Base-by-base conservation (phyloP, 2,329 filamentous ascomycete genomes). In the Microsporum ferrugineum region DNA sequence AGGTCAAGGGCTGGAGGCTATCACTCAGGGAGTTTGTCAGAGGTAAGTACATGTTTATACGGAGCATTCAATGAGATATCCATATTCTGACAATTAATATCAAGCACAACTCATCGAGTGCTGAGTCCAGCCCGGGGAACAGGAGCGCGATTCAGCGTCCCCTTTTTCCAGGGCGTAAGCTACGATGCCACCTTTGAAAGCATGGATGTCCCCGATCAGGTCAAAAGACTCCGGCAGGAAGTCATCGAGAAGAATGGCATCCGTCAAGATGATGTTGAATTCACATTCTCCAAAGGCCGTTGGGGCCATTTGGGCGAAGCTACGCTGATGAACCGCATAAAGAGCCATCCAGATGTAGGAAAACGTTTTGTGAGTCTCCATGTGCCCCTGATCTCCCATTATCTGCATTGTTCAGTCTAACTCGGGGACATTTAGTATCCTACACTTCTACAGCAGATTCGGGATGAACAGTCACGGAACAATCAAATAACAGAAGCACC, bases 101-200 rank as follows among this genome's bases (percentile, higher is more conserved):
- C 55, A 57, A 77, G 84, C 64, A 95, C 90, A 2, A 94, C 89
- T 45, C 90, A 95, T 73, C 82, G 89, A 7, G 90, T 95, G 39
- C 78, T 94, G n/a, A 88, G 84, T 34, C 89, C 89, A 0, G 70
- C 77, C 0, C 82, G 83, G 5, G 89, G 88, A 10, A 77, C 82
- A 7, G 90, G 89, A 2, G 79, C 89, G 36, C 79, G 90, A 60
- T 92, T 85, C 76, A 88, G 84, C 5, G 87, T 95, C 56, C 90
- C 90, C 0, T 95, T 95, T 75, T 95, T 95, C 77, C 90, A 94
- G 72, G 90, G 90, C 27, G 88, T 95, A 63, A 84, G 85, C 68
- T 85, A 89, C 61, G 88, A 91, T 71, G 85, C 88, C 0, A 82
- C 83, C 17, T 95, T 95, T 71, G 89, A 90, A 69, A 86, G 88